phyloP scores from a whole-genome alignment of 192 early-diverging fungal genomes.

The Coemansia sp. region DNA sequence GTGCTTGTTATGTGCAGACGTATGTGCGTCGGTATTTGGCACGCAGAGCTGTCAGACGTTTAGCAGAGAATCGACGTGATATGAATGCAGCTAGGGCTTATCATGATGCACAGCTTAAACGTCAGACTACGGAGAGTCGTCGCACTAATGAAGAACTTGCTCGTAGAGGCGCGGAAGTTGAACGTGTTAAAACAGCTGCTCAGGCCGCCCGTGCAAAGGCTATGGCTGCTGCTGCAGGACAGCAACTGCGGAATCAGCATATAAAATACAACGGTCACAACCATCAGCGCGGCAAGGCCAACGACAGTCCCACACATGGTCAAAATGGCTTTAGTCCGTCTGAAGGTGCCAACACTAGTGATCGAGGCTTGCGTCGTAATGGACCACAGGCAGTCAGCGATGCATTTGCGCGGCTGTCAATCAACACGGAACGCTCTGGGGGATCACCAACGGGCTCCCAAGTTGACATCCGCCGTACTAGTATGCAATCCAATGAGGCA shows the following conservation, averaged over 20 bases:
- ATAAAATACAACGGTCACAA: background rate
- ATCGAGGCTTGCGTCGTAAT: background rate
- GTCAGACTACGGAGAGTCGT: constrained; percentile 19
- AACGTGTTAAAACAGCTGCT: constrained; percentile 11
- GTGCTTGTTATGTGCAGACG: constrained; percentile 8
- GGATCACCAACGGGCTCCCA: background rate
- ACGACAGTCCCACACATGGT: constrained; percentile 12
- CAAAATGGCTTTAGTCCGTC: background rate
- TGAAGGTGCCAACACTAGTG: background rate
- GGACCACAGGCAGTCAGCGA: constrained; percentile 21
- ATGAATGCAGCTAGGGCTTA: constrained; percentile 10
- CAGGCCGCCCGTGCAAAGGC: constrained; percentile 37
- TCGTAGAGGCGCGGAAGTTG: constrained; percentile 19
- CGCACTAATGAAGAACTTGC: constrained; percentile 23
- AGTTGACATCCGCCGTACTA: constrained; percentile 27
- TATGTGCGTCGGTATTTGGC: constrained; percentile 3
- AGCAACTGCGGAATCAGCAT: constrained; percentile 2
- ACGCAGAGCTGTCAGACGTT: background rate
- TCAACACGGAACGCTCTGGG: constrained; percentile 8
- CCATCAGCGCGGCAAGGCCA: constrained; percentile 5
- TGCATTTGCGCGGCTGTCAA: constrained; percentile 28
- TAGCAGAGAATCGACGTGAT: constrained; percentile 2
- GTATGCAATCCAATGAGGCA: constrained; percentile 27
- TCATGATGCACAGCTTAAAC: constrained; percentile 2
- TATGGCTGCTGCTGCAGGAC: constrained; percentile 5